Percentiles rank a stretch among this genome's conserved stretches.
phyloP scores from a whole-genome alignment of 129 eudicot genomes.

The Flaveria brownii region DNA sequence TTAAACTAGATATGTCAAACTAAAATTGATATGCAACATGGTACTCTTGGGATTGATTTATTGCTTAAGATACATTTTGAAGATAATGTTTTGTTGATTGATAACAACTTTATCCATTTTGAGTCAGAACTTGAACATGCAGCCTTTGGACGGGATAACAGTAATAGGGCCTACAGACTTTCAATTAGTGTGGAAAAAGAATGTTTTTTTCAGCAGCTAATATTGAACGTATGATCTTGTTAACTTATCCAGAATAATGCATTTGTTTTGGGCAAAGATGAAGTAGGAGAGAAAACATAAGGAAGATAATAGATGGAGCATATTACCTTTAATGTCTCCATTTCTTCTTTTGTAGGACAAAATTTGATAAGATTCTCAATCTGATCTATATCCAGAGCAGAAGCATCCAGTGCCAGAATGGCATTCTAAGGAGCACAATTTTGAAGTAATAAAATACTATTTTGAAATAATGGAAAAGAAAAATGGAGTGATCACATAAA shows the following conservation, averaged over 20 bases:
- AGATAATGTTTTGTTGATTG: not conserved
- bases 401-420: conserved; percentile 80
- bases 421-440: conserved; percentile 58
- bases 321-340: conserved; percentile 82
- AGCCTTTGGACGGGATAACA: not conserved
- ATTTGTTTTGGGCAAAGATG: not conserved
- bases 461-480: not conserved
- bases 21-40: conserved; percentile 12
- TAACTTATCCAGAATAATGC: not conserved
- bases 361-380: conserved; percentile 92
- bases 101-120: not conserved
- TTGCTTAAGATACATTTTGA: not conserved
- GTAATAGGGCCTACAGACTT: not conserved
- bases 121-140: not conserved
- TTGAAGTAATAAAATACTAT: conserved; percentile 15
- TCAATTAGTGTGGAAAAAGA: not conserved
- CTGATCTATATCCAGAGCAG: conserved; percentile 88
- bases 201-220: not conserved
- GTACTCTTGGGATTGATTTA: conserved; percentile 8
- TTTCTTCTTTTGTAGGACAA: conserved; percentile 97
- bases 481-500: not conserved
- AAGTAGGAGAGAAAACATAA: conserved; percentile 3
- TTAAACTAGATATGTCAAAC: conserved; percentile 23
- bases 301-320: conserved; percentile 19
- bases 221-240: conserved; percentile 1